A percentile compares a stretch with the other conserved stretches of the same genome.
These are phyloP conservation scores for Nevesoporus exiguus DNA, from an alignment of 768 basidiomycete genomes.

Conservation along the genomic window DNA sequence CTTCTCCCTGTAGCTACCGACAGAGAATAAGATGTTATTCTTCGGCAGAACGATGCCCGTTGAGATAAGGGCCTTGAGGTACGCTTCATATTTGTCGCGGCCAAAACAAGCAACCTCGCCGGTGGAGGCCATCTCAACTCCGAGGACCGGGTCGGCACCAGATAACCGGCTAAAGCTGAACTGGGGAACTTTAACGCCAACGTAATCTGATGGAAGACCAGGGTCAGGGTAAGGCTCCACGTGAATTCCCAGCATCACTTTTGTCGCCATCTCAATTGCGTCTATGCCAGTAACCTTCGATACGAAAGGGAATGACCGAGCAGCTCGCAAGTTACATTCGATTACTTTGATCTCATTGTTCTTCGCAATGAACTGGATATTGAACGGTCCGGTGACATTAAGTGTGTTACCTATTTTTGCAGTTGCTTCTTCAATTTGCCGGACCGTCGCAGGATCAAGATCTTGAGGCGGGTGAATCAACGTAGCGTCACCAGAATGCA, in stretches of 20 bases:
- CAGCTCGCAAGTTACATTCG: slow-evolving; percentile 97
- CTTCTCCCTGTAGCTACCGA: slow-evolving; percentile 97
- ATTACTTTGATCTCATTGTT: slow-evolving; percentile 99
- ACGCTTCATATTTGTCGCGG: slow-evolving; percentile 96
- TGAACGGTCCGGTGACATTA: slow-evolving; percentile 97
- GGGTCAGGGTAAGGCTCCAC: slow-evolving; percentile 88
- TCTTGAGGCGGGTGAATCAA: slow-evolving; percentile 98
- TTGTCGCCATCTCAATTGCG: slow-evolving; percentile 98
- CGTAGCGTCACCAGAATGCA: slow-evolving; percentile 98
- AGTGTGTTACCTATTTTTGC: slow-evolving; percentile 96
- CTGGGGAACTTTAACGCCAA: slow-evolving; percentile 99
- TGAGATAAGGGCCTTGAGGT: slow-evolving; percentile 94
- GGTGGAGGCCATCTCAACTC: slow-evolving; percentile 99
- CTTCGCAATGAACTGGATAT: slow-evolving; percentile 99
- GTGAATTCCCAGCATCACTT: slow-evolving; percentile 92
- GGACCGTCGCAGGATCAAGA: slow-evolving; percentile 93
- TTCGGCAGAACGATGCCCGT: slow-evolving; percentile 93
- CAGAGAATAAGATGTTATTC: slow-evolving; percentile 96
- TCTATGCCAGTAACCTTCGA: slow-evolving; percentile 98
- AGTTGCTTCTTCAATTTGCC: slow-evolving; percentile 95
- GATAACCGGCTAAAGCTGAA: slow-evolving; percentile 97
- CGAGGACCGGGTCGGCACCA: slow-evolving; percentile 95
- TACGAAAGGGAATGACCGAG: slow-evolving; percentile 97
- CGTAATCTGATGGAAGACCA: slow-evolving; percentile 87
- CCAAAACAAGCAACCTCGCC: slow-evolving; percentile 99